Evolutionary conservation across 164 flowering plant species (phyloP).

Genomic region (Magnolia changhungtana): DNA sequence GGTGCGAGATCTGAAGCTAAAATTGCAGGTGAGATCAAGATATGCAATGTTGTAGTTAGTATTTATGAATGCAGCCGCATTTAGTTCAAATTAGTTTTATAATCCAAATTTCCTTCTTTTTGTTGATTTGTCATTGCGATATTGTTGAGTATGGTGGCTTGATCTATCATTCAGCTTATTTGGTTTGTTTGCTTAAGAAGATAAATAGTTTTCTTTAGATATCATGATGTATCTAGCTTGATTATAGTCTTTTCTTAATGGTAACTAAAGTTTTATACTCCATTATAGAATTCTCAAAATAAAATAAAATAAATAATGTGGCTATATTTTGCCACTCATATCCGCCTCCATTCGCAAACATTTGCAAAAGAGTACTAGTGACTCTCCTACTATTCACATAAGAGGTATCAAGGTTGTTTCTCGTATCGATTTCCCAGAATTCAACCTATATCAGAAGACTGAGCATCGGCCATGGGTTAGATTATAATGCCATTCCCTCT

Average conservation of each 20-base stretch:
- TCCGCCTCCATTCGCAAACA: not conserved
- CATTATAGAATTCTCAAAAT: no score
- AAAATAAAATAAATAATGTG: no score
- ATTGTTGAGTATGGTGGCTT: not conserved
- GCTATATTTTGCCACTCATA: not conserved
- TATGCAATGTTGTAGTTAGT: not conserved
- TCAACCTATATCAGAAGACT: not conserved
- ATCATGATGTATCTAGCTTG: not conserved
- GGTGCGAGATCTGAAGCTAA: conserved; percentile 71
- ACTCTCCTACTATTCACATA: not conserved
- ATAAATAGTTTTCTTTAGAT: not conserved
- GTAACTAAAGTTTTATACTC: not conserved
- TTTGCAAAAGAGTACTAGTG: not conserved
- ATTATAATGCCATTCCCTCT: no score
- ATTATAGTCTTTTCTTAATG: not conserved
- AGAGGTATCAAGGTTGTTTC: not conserved
- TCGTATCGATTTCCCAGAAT: not conserved
- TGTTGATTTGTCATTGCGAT: not conserved
- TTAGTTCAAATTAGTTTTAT: no score
- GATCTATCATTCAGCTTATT: not conserved
- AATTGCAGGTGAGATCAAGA: conserved; percentile 61
- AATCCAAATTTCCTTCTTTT: not conserved
- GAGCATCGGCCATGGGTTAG: no score
- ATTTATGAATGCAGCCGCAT: not conserved
- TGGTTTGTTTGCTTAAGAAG: no score